Percentiles rank a stretch among this genome's conserved stretches.
Evolutionary conservation across 179 eudicot genomes (phyloP).

Genomic region (Spergularia azorica): DNA sequence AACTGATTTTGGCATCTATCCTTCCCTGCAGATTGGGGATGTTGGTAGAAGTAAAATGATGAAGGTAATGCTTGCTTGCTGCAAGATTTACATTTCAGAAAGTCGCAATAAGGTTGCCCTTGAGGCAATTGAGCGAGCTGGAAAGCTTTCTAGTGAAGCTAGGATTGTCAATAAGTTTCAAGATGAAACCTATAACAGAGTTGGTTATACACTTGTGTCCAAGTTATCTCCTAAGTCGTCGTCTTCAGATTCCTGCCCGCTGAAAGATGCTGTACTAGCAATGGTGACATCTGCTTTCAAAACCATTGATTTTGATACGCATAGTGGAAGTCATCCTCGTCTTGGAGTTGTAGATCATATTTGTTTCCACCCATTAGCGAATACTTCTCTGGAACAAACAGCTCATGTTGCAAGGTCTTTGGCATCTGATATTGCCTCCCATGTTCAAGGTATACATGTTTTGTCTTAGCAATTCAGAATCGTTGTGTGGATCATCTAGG

Average conservation of each 20-base stretch:
- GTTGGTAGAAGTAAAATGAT: conserved; percentile 41
- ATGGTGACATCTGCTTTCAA: conserved; percentile 77
- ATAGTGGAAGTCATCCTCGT: conserved; percentile 79
- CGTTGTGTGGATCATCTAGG: not conserved
- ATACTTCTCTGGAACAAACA: conserved; percentile 46
- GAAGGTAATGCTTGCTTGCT: conserved; percentile 67
- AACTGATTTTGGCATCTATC: conserved; percentile 23
- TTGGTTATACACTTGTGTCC: conserved; percentile 89
- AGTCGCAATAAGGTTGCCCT: conserved; percentile 75
- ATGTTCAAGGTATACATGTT: conserved; percentile 50
- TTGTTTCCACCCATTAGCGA: conserved; percentile 63
- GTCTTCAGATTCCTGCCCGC: conserved; percentile 31
- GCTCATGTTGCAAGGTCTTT: conserved; percentile 58
- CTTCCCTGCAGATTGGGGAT: conserved; percentile 27
- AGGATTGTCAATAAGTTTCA: conserved; percentile 67
- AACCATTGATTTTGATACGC: conserved; percentile 57
- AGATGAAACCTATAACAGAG: conserved; percentile 82
- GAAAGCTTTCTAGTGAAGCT: conserved; percentile 56
- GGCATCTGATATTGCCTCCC: conserved; percentile 65
- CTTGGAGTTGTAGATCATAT: conserved; percentile 87
- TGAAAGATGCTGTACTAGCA: conserved; percentile 57
- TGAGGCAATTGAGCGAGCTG: conserved; percentile 73
- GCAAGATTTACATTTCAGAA: conserved; percentile 91
- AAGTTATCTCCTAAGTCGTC: conserved; percentile 33
- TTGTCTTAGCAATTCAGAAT: not conserved